A percentile compares a stretch with the other conserved stretches of the same genome.
Conservation (phyloP, 495 filamentous ascomycete species). For the Tuber microsphaerosporum region DNA sequence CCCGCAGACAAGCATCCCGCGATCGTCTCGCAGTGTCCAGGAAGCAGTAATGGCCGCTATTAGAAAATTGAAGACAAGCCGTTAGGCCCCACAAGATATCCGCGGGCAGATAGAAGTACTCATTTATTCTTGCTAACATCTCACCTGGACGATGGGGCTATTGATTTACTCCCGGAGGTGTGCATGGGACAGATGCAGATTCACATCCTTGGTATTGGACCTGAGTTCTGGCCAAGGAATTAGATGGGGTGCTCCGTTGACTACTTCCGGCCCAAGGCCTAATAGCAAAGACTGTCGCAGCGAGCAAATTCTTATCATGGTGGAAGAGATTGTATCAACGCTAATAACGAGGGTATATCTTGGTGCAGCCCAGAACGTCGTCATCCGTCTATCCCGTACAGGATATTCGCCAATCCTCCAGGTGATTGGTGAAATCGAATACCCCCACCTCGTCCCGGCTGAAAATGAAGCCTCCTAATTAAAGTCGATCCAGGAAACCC, state of each 20-base stretch:
- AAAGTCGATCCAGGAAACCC: constrained; percentile 27
- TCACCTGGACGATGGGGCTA: too few relatives aligned
- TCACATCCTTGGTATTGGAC: too few relatives aligned
- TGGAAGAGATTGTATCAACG: too few relatives aligned
- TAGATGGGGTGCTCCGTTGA: too few relatives aligned
- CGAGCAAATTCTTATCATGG: too few relatives aligned
- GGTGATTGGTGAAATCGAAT: constrained; percentile 31
- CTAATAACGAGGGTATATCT: constrained; percentile 28
- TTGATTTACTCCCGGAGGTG: constrained; percentile 24
- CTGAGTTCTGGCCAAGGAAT: too few relatives aligned
- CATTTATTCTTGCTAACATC: too few relatives aligned
- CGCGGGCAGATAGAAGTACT: too few relatives aligned
- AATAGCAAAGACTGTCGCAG: too few relatives aligned
- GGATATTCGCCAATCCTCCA: constrained; percentile 27
- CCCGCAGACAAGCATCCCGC: too few relatives aligned
- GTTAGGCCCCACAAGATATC: constrained; percentile 31
- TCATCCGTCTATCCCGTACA: constrained; percentile 24
- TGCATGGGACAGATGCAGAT: constrained; percentile 28
- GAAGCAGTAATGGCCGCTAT: constrained; percentile 25
- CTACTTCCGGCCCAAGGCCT: too few relatives aligned
- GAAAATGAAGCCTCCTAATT: constrained; percentile 30
- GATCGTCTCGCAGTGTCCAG: constrained; percentile 21
- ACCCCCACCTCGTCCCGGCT: constrained; percentile 25
- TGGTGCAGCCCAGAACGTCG: constrained; percentile 17
- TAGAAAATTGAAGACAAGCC: constrained; percentile 34